A percentile compares a stretch with the other conserved stretches of the same genome.
These are phyloP conservation scores for Angomonas deanei DNA, from an alignment of 208 protist species.

Conservation along the genomic window DNA sequence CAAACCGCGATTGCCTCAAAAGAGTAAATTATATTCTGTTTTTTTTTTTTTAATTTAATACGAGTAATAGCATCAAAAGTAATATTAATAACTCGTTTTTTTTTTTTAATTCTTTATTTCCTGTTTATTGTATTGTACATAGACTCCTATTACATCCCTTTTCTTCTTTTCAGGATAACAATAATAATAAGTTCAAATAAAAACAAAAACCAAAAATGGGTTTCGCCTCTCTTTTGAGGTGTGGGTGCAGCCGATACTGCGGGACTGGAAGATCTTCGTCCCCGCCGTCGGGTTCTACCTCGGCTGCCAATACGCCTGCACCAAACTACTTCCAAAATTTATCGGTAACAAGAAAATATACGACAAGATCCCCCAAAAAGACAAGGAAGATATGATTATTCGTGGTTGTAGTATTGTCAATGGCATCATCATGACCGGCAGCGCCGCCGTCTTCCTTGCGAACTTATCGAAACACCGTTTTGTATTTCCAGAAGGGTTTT, in stretches of 20 bases:
- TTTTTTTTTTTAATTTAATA: slow-evolving; percentile 16
- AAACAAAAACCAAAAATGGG: slow-evolving; percentile 25
- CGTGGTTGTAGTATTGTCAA: slow-evolving; percentile 63
- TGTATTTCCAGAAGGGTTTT: slow-evolving; percentile 31
- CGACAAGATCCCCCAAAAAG: slow-evolving; percentile 14
- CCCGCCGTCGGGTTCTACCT: slow-evolving; percentile 61
- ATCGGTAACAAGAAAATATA: slow-evolving; percentile 26
- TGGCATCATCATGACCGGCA: slow-evolving; percentile 57
- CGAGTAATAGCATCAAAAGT: no score
- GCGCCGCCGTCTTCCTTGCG: slow-evolving; percentile 49
- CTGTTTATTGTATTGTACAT: no score
- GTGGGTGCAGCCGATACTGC: slow-evolving; percentile 53
- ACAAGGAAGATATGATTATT: slow-evolving; percentile 59
- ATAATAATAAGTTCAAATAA: background rate
- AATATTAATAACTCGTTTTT: background rate
- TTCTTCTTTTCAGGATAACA: no score
- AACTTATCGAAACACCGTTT: slow-evolving; percentile 27
- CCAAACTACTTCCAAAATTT: slow-evolving; percentile 18
- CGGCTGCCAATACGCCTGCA: slow-evolving; percentile 26
- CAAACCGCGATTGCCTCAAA: slow-evolving; percentile 2
- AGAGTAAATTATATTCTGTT: background rate
- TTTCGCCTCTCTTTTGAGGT: slow-evolving; percentile 53
- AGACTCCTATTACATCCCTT: no score
- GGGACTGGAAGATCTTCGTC: slow-evolving; percentile 46
- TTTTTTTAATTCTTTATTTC: no score